A percentile compares a stretch with the other conserved stretches of the same genome.
phyloP scores from a whole-genome alignment of 2,329 filamentous ascomycete genomes.

The Calonectria pseudoturangicola region DNA sequence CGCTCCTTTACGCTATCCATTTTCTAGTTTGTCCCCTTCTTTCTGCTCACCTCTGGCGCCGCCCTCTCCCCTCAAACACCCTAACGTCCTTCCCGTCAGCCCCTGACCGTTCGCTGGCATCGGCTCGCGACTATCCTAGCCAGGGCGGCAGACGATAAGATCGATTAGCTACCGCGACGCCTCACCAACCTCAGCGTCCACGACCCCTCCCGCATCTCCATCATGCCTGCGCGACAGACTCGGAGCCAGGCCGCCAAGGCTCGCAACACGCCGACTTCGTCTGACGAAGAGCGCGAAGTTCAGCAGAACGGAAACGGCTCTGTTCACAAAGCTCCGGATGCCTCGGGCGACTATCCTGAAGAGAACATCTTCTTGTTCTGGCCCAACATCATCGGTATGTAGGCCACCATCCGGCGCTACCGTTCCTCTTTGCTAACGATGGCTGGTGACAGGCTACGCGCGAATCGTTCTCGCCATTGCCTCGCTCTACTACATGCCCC shows the following conservation, averaged over 20 bases:
- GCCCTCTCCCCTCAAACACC: constrained; percentile 37
- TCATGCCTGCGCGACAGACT: constrained; percentile 64
- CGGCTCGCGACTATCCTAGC: constrained; percentile 50
- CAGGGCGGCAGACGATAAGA: constrained; percentile 50
- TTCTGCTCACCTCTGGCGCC: constrained; percentile 9
- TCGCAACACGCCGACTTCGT: constrained; percentile 53
- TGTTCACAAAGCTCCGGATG: constrained; percentile 59
- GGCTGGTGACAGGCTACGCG: constrained; percentile 76
- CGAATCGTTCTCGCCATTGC: constrained; percentile 89
- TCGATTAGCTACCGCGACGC: constrained; percentile 45
- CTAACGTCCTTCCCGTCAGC: constrained; percentile 46
- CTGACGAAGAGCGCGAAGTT: constrained; percentile 55
- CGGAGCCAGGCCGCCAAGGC: constrained; percentile 62
- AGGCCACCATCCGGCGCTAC: constrained; percentile 11
- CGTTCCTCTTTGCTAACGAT: constrained; percentile 42
- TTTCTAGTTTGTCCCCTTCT: constrained; percentile 26
- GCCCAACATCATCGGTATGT: constrained; percentile 87
- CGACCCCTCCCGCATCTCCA: constrained; percentile 40
- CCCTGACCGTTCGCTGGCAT: constrained; percentile 52
- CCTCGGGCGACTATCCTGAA: constrained; percentile 61
- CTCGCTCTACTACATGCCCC: constrained; percentile 98
- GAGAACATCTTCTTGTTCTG: constrained; percentile 90
- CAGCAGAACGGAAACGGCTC: constrained; percentile 68
- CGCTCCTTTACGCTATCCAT: constrained; percentile 49
- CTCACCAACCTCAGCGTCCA: constrained; percentile 38